These are phyloP conservation scores for Diaporthe capsici DNA, from an alignment of 2,329 filamentous ascomycete species.

Conservation along the genomic window DNA sequence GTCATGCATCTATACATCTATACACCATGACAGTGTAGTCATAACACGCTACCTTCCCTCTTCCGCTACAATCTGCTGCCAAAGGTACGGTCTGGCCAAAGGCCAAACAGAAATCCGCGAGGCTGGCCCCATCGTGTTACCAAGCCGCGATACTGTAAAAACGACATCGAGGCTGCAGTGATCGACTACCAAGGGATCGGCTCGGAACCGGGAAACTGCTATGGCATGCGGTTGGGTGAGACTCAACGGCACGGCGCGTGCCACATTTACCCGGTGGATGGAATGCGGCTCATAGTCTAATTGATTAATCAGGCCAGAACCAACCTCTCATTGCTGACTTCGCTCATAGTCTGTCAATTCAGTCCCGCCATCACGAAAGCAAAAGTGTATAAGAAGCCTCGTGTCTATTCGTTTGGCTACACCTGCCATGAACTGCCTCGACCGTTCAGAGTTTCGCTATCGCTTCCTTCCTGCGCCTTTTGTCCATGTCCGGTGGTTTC, in stretches of 20 bases:
- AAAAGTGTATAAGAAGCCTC: neutral
- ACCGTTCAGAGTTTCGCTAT: too few relatives aligned
- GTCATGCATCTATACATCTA: neutral
- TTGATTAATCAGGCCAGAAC: slow-evolving; percentile 8
- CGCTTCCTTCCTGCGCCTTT: neutral
- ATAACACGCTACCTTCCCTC: neutral
- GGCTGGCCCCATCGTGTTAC: neutral
- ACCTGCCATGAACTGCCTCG: neutral
- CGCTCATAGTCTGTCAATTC: neutral
- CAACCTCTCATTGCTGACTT: slow-evolving; percentile 9
- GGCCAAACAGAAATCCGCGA: neutral
- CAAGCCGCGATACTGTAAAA: neutral
- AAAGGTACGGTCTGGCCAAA: neutral
- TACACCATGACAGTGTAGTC: neutral
- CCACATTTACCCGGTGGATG: slow-evolving; percentile 21
- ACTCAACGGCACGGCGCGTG: slow-evolving; percentile 27
- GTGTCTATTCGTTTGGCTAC: slow-evolving; percentile 15
- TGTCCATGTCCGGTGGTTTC: neutral
- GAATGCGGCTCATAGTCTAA: slow-evolving; percentile 32
- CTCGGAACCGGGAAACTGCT: slow-evolving; percentile 15
- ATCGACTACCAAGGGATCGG: slow-evolving; percentile 28
- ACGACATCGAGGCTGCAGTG: neutral
- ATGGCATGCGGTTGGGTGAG: slow-evolving; percentile 10
- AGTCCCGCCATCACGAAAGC: neutral
- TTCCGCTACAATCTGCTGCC: neutral